These are phyloP conservation scores for Phytophthora pisi DNA, from an alignment of 352 stramenopile genomes.

Conservation along the genomic window DNA sequence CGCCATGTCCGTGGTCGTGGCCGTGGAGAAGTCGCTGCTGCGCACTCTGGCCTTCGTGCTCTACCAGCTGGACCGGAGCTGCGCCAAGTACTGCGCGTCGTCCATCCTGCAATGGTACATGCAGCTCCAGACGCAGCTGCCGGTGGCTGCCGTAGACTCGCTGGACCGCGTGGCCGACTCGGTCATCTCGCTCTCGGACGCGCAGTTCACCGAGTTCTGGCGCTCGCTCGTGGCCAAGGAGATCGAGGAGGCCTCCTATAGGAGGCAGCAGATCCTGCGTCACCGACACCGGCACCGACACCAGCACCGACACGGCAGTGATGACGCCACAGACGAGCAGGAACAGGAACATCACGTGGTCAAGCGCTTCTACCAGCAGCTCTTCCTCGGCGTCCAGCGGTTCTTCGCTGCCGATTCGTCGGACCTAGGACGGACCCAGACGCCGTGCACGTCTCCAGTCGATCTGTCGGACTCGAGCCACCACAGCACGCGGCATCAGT, in stretches of 20 bases:
- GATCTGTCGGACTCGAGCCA: constrained; percentile 42
- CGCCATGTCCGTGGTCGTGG: constrained; percentile 54
- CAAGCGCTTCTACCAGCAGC: constrained; percentile 55
- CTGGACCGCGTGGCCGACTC: constrained; percentile 59
- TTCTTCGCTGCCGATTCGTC: constrained; percentile 43
- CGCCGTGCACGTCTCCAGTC: constrained; percentile 71
- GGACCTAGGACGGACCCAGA: constrained; percentile 51
- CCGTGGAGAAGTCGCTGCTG: constrained; percentile 66
- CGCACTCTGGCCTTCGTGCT: constrained; percentile 72
- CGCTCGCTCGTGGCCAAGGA: constrained; percentile 59
- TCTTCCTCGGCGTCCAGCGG: constrained; percentile 51
- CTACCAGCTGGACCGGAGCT: constrained; percentile 60
- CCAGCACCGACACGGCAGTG: constrained; percentile 4
- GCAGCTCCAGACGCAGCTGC: constrained; percentile 64
- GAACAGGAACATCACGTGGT: constrained; percentile 39
- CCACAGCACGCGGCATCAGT: constrained; percentile 17
- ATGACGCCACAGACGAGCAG: constrained; percentile 17
- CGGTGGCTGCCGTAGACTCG: constrained; percentile 51
- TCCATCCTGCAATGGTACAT: constrained; percentile 70
- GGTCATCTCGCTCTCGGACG: constrained; percentile 66
- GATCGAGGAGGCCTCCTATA: constrained; percentile 40
- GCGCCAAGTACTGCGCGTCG: constrained; percentile 62
- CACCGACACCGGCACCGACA: constrained; percentile 7
- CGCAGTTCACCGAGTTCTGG: constrained; percentile 72
- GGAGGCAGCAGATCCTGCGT: constrained; percentile 18